Evolutionary conservation across 73 alveolate species (phyloP), one percentile per base, ranked within the genome.

Genomic region (Paramecium biaurelia): DNA sequence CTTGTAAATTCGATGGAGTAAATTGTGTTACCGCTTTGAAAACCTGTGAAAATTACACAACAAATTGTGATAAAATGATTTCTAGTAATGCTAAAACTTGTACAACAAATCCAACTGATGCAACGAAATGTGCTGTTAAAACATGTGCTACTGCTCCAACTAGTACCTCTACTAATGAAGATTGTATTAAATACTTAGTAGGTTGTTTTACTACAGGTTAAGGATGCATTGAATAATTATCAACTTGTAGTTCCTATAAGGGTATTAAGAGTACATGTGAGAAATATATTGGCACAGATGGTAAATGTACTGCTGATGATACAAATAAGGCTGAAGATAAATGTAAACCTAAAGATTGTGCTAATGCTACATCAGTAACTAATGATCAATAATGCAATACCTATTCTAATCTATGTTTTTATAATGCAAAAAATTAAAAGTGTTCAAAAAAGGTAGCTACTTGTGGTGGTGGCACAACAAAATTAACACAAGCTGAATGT

Each of bases 121-220:
- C 84, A 1, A 12, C 20, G 2, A 63, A 32, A 41, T 79, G 90
- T 24, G 12, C 10, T 43, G n/a, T 4, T 7, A 79, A 79, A 45
- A 14, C 70, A 5, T 79, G 90, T 79, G 3, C 21, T n/a, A 23
- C 42, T 43, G 90, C 90, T 43, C 90, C 90, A 6, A 21, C 47
- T 42, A 43, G 15, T 10, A 14, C 37, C 3, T n/a, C 74, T 4
- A 20, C 90, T 2, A 38, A 79, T 79, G 43, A 14, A 5, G 53
- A 38, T 14, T 79, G 90, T 21, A 63, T 7, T 4, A 45, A 14
- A 23, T 79, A 42, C 47, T 18, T 43, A 6, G 14, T 5, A 10
- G 70, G 76, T 2, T 79, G 90, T 23, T 28, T 43, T 7, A 42
- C 90, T 20, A 79, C 47, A 10, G 90, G 90, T 23, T 11, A 43